Conservation (phyloP, 305 asterid genomes). For the Solanum hybrid region DNA sequence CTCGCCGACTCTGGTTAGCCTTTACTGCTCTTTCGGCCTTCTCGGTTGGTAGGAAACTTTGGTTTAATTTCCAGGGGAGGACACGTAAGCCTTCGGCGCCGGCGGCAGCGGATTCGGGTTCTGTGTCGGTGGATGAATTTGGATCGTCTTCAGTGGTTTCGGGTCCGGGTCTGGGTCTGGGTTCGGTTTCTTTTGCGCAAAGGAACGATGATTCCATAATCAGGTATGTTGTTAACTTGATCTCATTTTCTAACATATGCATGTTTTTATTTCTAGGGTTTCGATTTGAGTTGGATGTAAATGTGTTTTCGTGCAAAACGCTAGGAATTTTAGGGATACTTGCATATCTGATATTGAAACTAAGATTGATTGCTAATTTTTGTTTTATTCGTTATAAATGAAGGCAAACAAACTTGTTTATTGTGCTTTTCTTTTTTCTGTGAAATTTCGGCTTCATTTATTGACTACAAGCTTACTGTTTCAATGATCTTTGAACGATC, state of each 20-base stretch:
- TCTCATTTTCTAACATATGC: not conserved
- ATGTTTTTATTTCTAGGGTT: not conserved
- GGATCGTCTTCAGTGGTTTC: not conserved
- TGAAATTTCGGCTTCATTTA: not conserved
- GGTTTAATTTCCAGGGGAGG: constrained; percentile 52
- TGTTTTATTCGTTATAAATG: not conserved
- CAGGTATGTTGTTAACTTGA: constrained; percentile 4
- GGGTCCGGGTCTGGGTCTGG: not conserved
- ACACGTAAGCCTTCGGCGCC: constrained; percentile 28
- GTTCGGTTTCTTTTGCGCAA: not conserved
- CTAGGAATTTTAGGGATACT: not conserved
- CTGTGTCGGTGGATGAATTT: constrained; percentile 18
- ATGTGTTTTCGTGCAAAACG: not conserved
- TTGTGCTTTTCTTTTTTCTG: not conserved
- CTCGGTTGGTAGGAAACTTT: constrained; percentile 65
- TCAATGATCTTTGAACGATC: not conserved
- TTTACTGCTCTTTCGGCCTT: constrained; percentile 88
- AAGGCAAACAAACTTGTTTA: not conserved
- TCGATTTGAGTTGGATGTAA: not conserved
- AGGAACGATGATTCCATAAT: not conserved
- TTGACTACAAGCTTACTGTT: not conserved
- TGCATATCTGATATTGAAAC: not conserved
- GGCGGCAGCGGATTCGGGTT: not conserved
- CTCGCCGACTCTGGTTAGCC: constrained; percentile 77
- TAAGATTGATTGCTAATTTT: not conserved